Evolutionary conservation across 345 rosid species (phyloP).

Genomic region (Corymbia maculata): DNA sequence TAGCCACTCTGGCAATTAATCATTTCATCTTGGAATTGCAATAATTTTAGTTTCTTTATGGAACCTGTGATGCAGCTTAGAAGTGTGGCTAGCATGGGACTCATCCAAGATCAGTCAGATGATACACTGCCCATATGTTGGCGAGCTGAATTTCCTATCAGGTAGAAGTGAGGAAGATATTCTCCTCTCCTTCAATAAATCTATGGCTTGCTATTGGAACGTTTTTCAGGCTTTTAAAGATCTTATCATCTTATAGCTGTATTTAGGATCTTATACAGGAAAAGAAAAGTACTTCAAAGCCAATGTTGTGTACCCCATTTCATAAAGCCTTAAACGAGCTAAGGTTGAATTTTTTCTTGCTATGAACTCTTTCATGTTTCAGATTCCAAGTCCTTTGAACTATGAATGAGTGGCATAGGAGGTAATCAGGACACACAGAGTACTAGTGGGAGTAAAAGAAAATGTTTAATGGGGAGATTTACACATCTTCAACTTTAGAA

Average conservation of each 20-base stretch:
- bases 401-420: neutral
- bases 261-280: neutral
- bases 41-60: neutral
- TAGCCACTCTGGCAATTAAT: neutral
- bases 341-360: neutral
- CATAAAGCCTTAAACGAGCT: neutral
- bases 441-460: neutral
- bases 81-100: constrained; percentile 31
- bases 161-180: constrained; percentile 22
- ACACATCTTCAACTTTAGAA: neutral
- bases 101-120: constrained; percentile 51
- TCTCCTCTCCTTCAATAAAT: neutral
- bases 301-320: neutral
- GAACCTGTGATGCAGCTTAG: constrained; percentile 37
- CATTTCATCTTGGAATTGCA: neutral
- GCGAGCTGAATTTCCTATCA: constrained; percentile 40
- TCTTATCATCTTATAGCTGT: neutral
- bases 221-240: neutral
- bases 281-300: neutral
- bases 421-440: neutral
- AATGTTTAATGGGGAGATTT: neutral
- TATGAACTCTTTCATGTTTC: neutral
- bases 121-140: constrained; percentile 73
- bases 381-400: neutral
- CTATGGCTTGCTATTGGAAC: neutral